phyloP scores from a whole-genome alignment of 2,329 filamentous ascomycete species.

The Trichothecium sympodiale region DNA sequence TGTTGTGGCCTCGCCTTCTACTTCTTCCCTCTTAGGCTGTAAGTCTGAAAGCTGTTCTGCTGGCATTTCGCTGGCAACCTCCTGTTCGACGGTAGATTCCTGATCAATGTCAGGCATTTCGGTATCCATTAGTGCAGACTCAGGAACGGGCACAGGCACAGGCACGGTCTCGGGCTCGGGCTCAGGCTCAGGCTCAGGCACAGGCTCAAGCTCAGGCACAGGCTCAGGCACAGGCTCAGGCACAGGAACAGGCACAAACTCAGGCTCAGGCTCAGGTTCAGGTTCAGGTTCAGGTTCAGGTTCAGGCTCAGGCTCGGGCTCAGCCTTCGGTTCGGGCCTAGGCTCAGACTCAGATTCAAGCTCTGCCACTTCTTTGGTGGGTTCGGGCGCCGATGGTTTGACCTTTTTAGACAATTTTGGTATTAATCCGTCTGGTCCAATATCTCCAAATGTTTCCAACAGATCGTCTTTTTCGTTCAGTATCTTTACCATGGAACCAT shows the following conservation, averaged over 20 bases:
- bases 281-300: neutral
- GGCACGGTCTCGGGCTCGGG: constrained; percentile 2
- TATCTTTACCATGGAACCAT: constrained; percentile 37
- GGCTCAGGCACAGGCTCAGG: constrained; percentile 9
- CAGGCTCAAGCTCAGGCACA: too few relatives aligned
- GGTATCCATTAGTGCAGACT: constrained; percentile 4
- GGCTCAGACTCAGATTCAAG: constrained; percentile 7
- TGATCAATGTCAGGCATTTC: neutral
- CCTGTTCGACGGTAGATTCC: neutral
- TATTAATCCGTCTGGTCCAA: neutral
- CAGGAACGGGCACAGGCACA: too few relatives aligned
- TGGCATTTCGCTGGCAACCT: neutral
- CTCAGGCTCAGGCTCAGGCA: too few relatives aligned
- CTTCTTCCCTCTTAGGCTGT: constrained; percentile 8
- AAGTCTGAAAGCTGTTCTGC: neutral
- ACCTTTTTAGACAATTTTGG: too few relatives aligned
- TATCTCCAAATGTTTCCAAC: constrained; percentile 23
- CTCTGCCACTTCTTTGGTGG: neutral
- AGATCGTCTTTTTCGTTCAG: constrained; percentile 33
- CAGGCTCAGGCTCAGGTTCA: constrained; percentile 5
- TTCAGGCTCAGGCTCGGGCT: constrained; percentile 4
- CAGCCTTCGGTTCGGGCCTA: constrained; percentile 8
- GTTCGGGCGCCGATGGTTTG: neutral
- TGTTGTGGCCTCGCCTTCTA: constrained; percentile 3
- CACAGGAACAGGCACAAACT: too few relatives aligned